Evolutionary conservation across 108 stramenopile species (phyloP).

Genomic region (Parmales sp.): DNA sequence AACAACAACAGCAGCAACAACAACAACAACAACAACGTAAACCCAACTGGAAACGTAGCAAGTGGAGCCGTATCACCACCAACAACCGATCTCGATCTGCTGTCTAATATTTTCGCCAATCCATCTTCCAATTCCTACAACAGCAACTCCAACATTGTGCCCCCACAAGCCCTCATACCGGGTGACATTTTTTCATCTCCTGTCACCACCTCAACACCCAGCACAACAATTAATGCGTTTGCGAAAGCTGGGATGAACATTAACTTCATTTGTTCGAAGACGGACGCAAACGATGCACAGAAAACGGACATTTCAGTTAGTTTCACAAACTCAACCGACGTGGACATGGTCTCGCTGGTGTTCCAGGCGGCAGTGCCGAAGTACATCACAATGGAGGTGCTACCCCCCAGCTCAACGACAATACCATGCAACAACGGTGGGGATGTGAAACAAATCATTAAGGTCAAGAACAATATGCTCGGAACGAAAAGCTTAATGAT

Average conservation of each 20-base stretch:
- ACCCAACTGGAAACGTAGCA: background rate
- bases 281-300: slow-evolving; percentile 60
- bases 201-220: background rate
- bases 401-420: slow-evolving; percentile 80
- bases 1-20: slow-evolving; percentile 17
- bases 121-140: slow-evolving; percentile 34
- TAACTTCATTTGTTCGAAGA: slow-evolving; percentile 75
- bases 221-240: slow-evolving; percentile 42
- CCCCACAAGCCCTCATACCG: background rate
- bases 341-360: slow-evolving; percentile 66
- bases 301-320: slow-evolving; percentile 53
- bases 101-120: slow-evolving; percentile 77
- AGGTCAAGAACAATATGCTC: slow-evolving; percentile 72
- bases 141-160: background rate
- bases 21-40: slow-evolving; percentile 21
- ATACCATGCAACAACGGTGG: slow-evolving; percentile 56
- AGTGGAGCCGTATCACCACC: background rate
- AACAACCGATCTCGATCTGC: slow-evolving; percentile 69
- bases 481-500: slow-evolving; percentile 90
- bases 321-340: slow-evolving; percentile 71
- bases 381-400: slow-evolving; percentile 89
- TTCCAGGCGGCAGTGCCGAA: slow-evolving; percentile 95
- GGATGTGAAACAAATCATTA: slow-evolving; percentile 79
- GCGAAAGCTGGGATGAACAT: slow-evolving; percentile 59
- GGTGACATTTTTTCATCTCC: slow-evolving; percentile 17